Conservation (phyloP, 331 rosid species). For the Malus hybrid region DNA sequence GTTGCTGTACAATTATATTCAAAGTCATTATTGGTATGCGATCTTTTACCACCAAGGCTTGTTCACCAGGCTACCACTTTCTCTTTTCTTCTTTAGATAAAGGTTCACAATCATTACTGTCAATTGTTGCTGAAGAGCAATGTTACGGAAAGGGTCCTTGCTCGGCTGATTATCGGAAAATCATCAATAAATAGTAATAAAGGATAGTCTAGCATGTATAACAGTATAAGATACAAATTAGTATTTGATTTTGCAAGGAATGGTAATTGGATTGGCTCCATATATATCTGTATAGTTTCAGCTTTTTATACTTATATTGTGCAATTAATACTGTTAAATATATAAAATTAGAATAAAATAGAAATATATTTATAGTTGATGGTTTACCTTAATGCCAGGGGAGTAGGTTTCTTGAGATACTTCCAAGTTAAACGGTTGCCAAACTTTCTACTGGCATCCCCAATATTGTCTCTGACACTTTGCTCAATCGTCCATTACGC, state of each 20-base stretch:
- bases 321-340: neutral
- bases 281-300: neutral
- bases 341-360: neutral
- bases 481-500: slow-evolving; percentile 66
- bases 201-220: too few species aligned
- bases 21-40: slow-evolving; percentile 81
- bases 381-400: slow-evolving; percentile 53
- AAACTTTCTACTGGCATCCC: slow-evolving; percentile 82
- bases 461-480: slow-evolving; percentile 63
- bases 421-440: slow-evolving; percentile 84
- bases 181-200: too few species aligned
- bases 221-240: too few species aligned
- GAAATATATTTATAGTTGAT: neutral
- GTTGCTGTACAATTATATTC: slow-evolving; percentile 71
- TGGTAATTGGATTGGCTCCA: neutral
- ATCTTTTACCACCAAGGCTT: slow-evolving; percentile 9
- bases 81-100: neutral
- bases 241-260: neutral
- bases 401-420: slow-evolving; percentile 81
- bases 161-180: neutral
- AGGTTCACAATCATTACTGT: neutral
- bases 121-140: neutral
- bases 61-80: neutral
- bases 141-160: neutral
- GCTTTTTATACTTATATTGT: neutral